A percentile compares a stretch with the other conserved stretches of the same genome.
Evolutionary conservation across 768 basidiomycete species (phyloP).

Genomic region (Lactarius quietus): DNA sequence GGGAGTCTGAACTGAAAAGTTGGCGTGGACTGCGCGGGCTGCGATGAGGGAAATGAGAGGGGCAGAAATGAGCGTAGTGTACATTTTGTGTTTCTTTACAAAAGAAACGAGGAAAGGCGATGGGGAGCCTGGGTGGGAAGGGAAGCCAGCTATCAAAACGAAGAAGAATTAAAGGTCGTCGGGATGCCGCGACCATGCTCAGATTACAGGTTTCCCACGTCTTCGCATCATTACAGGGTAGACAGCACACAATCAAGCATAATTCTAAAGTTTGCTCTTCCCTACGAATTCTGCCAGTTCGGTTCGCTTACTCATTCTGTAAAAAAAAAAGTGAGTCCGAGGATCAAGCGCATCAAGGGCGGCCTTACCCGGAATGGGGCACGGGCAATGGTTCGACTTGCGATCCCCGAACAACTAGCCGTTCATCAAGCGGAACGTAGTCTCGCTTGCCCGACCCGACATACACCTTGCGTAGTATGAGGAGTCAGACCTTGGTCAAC

Average conservation of each 20-base stretch:
- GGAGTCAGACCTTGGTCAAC: neutral
- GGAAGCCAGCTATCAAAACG: slow-evolving; percentile 29
- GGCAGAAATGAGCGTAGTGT: slow-evolving; percentile 72
- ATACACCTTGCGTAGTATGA: slow-evolving; percentile 53
- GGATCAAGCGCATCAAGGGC: neutral
- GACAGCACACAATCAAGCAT: neutral
- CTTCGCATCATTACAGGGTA: neutral
- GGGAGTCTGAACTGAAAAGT: slow-evolving; percentile 52
- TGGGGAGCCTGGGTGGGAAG: slow-evolving; percentile 28
- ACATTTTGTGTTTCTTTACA: slow-evolving; percentile 48
- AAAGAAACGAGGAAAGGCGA: neutral
- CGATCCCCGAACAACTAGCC: slow-evolving; percentile 50
- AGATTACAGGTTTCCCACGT: neutral
- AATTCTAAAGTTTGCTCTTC: slow-evolving; percentile 44
- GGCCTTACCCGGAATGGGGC: slow-evolving; percentile 69
- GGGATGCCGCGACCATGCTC: neutral
- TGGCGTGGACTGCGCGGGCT: slow-evolving; percentile 51
- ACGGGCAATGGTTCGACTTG: slow-evolving; percentile 60
- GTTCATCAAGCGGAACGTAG: slow-evolving; percentile 63
- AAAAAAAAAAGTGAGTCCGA: slow-evolving; percentile 7
- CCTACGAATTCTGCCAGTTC: slow-evolving; percentile 60
- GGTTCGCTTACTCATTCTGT: slow-evolving; percentile 65
- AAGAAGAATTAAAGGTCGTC: neutral
- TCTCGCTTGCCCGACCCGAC: slow-evolving; percentile 71
- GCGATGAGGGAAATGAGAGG: slow-evolving; percentile 62